These are phyloP conservation scores for Neocatenulostroma microsporum DNA, from an alignment of 2,329 filamentous ascomycete genomes.

Conservation along the genomic window DNA sequence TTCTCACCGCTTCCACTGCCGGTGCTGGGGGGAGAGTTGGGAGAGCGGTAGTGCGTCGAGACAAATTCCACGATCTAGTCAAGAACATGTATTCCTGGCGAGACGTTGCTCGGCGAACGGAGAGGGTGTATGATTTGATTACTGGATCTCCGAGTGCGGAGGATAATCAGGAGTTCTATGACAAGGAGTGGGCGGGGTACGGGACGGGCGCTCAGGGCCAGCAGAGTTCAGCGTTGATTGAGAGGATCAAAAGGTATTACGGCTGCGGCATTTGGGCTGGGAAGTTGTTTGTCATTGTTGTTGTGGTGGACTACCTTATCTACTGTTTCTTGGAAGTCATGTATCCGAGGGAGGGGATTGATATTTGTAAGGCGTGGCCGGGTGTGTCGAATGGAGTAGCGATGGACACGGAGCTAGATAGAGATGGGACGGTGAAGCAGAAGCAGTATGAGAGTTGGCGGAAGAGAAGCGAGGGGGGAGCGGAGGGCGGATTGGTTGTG, in stretches of 20 bases:
- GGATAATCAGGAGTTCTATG: conserved; percentile 72
- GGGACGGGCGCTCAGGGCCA: conserved; percentile 40
- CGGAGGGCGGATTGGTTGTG: no score
- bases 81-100: conserved; percentile 99
- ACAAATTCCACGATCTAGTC: conserved; percentile 93
- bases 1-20: conserved; percentile 67
- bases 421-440: conserved; percentile 9
- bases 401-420: conserved; percentile 8
- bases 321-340: conserved; percentile 82
- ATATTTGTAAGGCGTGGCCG: conserved; percentile 87
- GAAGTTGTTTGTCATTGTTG: conserved; percentile 92
- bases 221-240: conserved; percentile 89
- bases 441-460: no score
- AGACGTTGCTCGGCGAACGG: conserved; percentile 86
- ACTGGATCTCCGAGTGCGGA: conserved; percentile 62
- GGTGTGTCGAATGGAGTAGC: no score
- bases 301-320: conserved; percentile 86
- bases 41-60: conserved; percentile 65
- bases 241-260: conserved; percentile 91
- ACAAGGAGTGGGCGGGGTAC: conserved; percentile 60
- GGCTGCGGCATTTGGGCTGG: conserved; percentile 98
- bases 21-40: no score
- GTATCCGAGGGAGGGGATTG: conserved; percentile 77
- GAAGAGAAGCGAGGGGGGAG: no score
- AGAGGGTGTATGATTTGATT: conserved; percentile 91